Percentiles rank a stretch among this genome's conserved stretches.
These are phyloP conservation scores for Fusarium palustre DNA, from an alignment of 2,329 filamentous ascomycete species.

Conservation along the genomic window DNA sequence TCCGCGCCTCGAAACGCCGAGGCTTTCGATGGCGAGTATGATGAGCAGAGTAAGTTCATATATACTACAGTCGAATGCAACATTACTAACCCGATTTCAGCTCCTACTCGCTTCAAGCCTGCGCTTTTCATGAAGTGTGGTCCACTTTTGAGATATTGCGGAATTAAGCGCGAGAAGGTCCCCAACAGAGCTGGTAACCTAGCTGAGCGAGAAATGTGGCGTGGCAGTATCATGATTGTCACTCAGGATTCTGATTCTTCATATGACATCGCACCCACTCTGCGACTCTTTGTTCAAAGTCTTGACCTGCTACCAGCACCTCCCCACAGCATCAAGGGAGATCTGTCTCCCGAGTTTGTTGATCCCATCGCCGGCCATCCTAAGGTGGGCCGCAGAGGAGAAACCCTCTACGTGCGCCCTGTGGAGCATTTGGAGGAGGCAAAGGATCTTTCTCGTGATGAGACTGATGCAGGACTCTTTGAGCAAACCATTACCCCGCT, in stretches of 20 bases:
- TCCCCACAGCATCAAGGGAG: constrained; percentile 72
- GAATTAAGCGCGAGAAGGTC: constrained; percentile 75
- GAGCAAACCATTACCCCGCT: constrained; percentile 71
- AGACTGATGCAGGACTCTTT: constrained; percentile 86
- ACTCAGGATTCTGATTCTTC: constrained; percentile 86
- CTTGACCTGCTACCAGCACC: constrained; percentile 85
- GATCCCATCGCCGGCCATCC: constrained; percentile 90
- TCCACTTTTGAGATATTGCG: constrained; percentile 89
- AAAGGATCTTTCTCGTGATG: constrained; percentile 80
- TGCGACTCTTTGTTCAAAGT: constrained; percentile 88
- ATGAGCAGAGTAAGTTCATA: constrained; percentile 66
- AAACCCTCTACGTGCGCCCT: constrained; percentile 87
- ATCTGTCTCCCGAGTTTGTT: constrained; percentile 83
- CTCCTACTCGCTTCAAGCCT: constrained; percentile 82
- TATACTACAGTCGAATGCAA: neutral
- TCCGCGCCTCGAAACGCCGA: constrained; percentile 67
- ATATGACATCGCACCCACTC: constrained; percentile 80
- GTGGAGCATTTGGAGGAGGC: constrained; percentile 86
- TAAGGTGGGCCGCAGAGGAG: constrained; percentile 85
- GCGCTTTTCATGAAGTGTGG: constrained; percentile 89
- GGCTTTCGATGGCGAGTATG: constrained; percentile 75
- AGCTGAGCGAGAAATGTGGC: constrained; percentile 82
- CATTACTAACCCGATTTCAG: constrained; percentile 48
- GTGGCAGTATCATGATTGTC: constrained; percentile 95
- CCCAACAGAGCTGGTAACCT: constrained; percentile 47